Base-by-base conservation (phyloP, 2,329 filamentous ascomycete genomes). In the Ceratocystiopsis brevicomis region DNA sequence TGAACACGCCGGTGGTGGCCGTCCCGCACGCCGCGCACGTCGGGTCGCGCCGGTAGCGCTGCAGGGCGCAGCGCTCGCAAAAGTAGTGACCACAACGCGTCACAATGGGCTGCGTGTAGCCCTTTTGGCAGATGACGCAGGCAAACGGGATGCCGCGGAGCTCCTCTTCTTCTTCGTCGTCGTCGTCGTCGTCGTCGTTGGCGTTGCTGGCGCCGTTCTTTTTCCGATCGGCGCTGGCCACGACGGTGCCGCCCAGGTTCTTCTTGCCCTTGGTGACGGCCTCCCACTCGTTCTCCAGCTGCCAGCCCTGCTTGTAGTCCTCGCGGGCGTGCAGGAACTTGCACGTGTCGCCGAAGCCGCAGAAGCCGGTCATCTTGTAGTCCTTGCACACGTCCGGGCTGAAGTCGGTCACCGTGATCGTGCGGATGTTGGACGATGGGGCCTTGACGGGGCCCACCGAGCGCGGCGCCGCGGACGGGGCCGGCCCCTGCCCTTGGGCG, bases 71-170 rank as follows among this genome's bases (percentile, higher is more conserved):
- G 1, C 71, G 68, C 59, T 95, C 82, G 57, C 90, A 98, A 56
- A 96, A 96, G 59, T 96, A 96, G 59, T 98, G 90, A 0, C 85
- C 82, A 52, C 90, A 98, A 50, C 85, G 81, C 13, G 90, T 96
- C 19, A 88, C 65, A 13, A 96, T 73, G 0, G 90, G 88, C 45
- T 73, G 69, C 53, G 76, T 80, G 61, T 94, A 95, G 1, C 76
- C 61, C 35, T 76, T 71, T 53, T 78, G 76, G 66, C 87, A 95
- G 48, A 94, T 84, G 49, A 93, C 74, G 59, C 87, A 95, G 1
- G 76, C 82, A 56, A 94, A 94, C 0, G 87, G 87, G 18, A 94
- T 93, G 53, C 78, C 81, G 56, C 87, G 78, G 41, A 93, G 62
- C 56, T 88, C 61, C 17, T 75, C 77, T 38, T 81, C 75, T 41